A percentile compares a stretch with the other conserved stretches of the same genome.
Conservation (phyloP, 2,329 filamentous ascomycete genomes). For the Fusarium sp. region DNA sequence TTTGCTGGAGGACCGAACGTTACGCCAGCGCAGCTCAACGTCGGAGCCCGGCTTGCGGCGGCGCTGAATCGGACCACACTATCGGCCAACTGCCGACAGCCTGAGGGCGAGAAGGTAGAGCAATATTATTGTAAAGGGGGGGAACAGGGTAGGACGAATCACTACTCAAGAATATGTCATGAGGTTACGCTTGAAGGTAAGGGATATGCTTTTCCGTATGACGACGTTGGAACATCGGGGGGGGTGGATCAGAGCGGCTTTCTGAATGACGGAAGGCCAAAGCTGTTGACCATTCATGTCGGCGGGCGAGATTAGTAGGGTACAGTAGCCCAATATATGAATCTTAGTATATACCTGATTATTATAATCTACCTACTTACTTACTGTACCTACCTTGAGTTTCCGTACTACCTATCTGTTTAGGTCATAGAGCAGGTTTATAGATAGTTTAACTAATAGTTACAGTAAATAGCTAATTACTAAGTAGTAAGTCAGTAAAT, state of each 20-base stretch:
- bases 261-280: slow-evolving; percentile 67
- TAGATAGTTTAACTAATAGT: too few species aligned
- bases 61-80: slow-evolving; percentile 81
- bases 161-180: slow-evolving; percentile 75
- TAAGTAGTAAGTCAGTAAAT: too few species aligned
- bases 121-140: slow-evolving; percentile 63
- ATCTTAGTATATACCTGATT: not conserved
- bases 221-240: slow-evolving; percentile 71
- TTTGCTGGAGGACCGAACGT: slow-evolving; percentile 58
- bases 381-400: not conserved
- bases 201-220: slow-evolving; percentile 79
- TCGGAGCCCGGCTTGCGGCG: slow-evolving; percentile 79
- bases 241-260: slow-evolving; percentile 72
- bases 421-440: too few species aligned
- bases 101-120: slow-evolving; percentile 60
- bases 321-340: not conserved
- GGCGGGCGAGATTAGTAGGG: slow-evolving; percentile 53
- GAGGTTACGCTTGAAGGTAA: slow-evolving; percentile 67
- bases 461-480: too few species aligned
- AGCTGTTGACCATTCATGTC: slow-evolving; percentile 67
- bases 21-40: slow-evolving; percentile 64
- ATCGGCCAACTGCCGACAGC: slow-evolving; percentile 63
- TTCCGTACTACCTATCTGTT: not conserved
- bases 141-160: slow-evolving; percentile 65
- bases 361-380: too few species aligned